These are phyloP conservation scores for Chrysosporium keratinophilum DNA, from an alignment of 2,329 filamentous ascomycete genomes.

Conservation along the genomic window DNA sequence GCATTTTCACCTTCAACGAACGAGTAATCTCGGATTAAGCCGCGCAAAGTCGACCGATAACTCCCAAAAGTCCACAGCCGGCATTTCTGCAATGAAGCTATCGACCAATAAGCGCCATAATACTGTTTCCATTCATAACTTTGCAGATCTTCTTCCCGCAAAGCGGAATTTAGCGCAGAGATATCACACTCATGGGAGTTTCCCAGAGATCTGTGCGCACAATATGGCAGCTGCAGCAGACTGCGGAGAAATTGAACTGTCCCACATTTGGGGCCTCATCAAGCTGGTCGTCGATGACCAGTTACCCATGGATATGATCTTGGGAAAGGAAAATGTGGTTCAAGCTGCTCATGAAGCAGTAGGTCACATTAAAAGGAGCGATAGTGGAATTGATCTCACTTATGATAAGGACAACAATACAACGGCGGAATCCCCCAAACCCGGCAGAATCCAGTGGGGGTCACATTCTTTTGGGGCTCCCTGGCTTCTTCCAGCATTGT, in stretches of 20 bases:
- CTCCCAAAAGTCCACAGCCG: slow-evolving; percentile 45
- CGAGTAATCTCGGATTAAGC: slow-evolving; percentile 46
- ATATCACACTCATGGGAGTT: slow-evolving; percentile 76
- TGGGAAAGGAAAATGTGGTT: slow-evolving; percentile 51
- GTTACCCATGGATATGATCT: slow-evolving; percentile 51
- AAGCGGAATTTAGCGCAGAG: slow-evolving; percentile 65
- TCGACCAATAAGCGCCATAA: slow-evolving; percentile 48
- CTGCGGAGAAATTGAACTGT: slow-evolving; percentile 59
- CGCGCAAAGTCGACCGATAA: slow-evolving; percentile 40
- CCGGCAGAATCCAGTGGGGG: slow-evolving; percentile 43
- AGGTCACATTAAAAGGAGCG: slow-evolving; percentile 34
- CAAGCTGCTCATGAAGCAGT: slow-evolving; percentile 58
- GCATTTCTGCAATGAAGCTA: slow-evolving; percentile 43
- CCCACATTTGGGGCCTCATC: slow-evolving; percentile 74
- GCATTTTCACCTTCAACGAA: slow-evolving; percentile 41
- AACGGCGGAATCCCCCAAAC: neutral
- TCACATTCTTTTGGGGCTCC: slow-evolving; percentile 45
- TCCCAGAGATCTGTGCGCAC: slow-evolving; percentile 68
- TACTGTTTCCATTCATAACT: slow-evolving; percentile 60
- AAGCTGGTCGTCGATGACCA: slow-evolving; percentile 67
- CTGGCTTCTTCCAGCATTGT: slow-evolving; percentile 47
- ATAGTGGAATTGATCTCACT: slow-evolving; percentile 27
- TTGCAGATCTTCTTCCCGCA: slow-evolving; percentile 63
- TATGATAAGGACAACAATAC: slow-evolving; percentile 18
- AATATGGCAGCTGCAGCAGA: slow-evolving; percentile 70